Evolutionary conservation across 345 rosid genomes (phyloP).

Genomic region (Ricinus communis): DNA sequence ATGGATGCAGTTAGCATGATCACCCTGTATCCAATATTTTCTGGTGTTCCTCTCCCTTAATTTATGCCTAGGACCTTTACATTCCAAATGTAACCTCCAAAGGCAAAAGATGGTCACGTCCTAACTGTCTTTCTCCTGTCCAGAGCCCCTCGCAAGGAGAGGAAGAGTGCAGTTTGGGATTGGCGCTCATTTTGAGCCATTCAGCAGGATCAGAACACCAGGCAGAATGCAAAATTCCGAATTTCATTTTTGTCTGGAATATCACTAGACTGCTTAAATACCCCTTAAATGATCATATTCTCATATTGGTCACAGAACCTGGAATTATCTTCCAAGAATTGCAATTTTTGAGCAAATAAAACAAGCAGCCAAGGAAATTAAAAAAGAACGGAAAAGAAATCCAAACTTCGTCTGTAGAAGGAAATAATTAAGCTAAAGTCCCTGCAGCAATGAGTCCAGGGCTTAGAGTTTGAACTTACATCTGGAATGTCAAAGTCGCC

Average conservation of each 20-base stretch:
- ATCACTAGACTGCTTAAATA: not conserved
- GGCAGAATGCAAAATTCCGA: too few species aligned
- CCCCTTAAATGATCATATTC: not conserved
- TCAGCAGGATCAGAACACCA: too few species aligned
- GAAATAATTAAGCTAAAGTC: not conserved
- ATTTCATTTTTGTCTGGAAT: too few species aligned
- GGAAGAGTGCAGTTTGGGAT: not conserved
- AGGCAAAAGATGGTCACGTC: too few species aligned
- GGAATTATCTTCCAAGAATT: not conserved
- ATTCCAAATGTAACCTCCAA: too few species aligned
- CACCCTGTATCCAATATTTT: not conserved
- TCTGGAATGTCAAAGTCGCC: conserved; percentile 62
- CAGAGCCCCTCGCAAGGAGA: not conserved
- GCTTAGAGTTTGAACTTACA: conserved; percentile 36
- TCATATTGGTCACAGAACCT: not conserved
- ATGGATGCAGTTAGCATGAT: not conserved
- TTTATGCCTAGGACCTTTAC: not conserved
- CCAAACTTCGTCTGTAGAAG: not conserved
- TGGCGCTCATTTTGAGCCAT: not conserved
- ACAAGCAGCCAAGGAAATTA: too few species aligned
- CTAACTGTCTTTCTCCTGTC: too few species aligned
- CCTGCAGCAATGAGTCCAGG: not conserved
- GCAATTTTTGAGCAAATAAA: too few species aligned
- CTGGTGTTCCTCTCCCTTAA: not conserved
- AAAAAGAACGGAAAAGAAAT: too few species aligned